A percentile compares a stretch with the other conserved stretches of the same genome.
These are phyloP conservation scores for Hypoxylon sp. DNA, from an alignment of 2,329 filamentous ascomycete species.

Conservation along the genomic window DNA sequence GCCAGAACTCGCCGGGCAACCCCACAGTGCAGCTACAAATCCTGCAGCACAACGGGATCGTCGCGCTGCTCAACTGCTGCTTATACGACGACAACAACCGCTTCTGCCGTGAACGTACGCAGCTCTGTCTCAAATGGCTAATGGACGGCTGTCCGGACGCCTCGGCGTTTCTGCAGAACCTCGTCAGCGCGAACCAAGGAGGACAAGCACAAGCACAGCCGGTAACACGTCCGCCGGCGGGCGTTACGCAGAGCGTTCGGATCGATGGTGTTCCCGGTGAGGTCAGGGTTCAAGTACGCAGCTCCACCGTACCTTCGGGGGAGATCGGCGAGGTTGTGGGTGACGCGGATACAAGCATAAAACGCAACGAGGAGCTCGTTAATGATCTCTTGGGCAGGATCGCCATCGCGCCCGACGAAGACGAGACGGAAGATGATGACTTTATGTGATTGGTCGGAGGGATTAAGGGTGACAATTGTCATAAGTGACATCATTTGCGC, in stretches of 20 bases:
- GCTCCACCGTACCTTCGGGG: conserved; percentile 43
- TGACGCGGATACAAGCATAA: neutral
- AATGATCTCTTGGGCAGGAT: conserved; percentile 44
- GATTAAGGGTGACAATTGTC: too few relatives aligned
- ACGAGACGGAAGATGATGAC: conserved; percentile 47
- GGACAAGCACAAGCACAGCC: too few relatives aligned
- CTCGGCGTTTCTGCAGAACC: conserved; percentile 73
- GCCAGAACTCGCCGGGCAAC: conserved; percentile 68
- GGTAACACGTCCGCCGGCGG: conserved; percentile 24
- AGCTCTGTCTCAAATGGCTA: conserved; percentile 86
- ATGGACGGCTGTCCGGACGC: conserved; percentile 79
- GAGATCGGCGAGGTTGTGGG: conserved; percentile 29
- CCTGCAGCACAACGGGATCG: conserved; percentile 83
- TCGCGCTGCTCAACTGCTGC: conserved; percentile 88
- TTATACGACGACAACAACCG: conserved; percentile 92
- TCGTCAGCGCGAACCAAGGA: conserved; percentile 53
- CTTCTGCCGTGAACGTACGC: conserved; percentile 90
- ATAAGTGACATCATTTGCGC: neutral
- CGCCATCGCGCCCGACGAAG: conserved; percentile 36
- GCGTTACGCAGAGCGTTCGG: conserved; percentile 55
- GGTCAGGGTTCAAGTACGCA: conserved; percentile 62
- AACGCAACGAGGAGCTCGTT: conserved; percentile 43
- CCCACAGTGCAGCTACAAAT: conserved; percentile 88
- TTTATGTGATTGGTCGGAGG: conserved; percentile 36
- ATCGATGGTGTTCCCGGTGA: conserved; percentile 66